phyloP scores from a whole-genome alignment of 2,329 filamentous ascomycete genomes.

The Dactylonectria estremocensis region DNA sequence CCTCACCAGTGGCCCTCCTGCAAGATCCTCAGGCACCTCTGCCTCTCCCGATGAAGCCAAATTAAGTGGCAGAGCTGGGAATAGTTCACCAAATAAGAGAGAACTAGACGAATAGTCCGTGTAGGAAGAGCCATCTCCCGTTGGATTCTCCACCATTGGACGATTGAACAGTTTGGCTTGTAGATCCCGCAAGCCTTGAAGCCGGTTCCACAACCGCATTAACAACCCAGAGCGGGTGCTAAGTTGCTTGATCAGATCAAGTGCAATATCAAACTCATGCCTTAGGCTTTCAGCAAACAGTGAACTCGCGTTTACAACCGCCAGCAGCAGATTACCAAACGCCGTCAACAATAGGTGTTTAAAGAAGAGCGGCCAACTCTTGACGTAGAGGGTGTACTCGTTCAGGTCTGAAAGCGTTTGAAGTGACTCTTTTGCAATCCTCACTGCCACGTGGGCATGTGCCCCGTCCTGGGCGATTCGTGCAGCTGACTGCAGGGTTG shows the following conservation, averaged over 20 bases:
- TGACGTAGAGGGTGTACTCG: slow-evolving; percentile 1
- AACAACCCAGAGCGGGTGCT: slow-evolving; percentile 11
- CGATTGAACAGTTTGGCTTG: not conserved
- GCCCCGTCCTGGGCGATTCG: not conserved
- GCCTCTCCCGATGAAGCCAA: not conserved
- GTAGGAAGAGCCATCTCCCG: not conserved
- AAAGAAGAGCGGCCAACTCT: slow-evolving; percentile 13
- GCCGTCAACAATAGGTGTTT: slow-evolving; percentile 9
- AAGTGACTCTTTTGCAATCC: slow-evolving; percentile 11
- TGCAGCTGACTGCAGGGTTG: slow-evolving; percentile 9
- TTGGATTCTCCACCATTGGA: not conserved
- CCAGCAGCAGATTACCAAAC: slow-evolving; percentile 19
- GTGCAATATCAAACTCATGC: slow-evolving; percentile 10
- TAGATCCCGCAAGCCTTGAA: slow-evolving; percentile 17
- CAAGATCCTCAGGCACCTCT: not conserved
- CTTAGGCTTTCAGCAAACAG: not conserved
- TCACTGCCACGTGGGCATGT: not conserved
- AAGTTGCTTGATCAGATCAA: slow-evolving; percentile 10
- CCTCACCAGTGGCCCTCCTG: not conserved
- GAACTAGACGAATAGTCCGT: not conserved
- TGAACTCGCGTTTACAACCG: not conserved
- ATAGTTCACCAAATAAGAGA: not conserved
- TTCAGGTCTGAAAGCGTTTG: slow-evolving; percentile 10
- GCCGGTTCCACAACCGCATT: slow-evolving; percentile 13
- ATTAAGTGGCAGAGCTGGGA: not conserved